Conservation (phyloP, 2,329 filamentous ascomycete species). For the Fusarium goolgardi region DNA sequence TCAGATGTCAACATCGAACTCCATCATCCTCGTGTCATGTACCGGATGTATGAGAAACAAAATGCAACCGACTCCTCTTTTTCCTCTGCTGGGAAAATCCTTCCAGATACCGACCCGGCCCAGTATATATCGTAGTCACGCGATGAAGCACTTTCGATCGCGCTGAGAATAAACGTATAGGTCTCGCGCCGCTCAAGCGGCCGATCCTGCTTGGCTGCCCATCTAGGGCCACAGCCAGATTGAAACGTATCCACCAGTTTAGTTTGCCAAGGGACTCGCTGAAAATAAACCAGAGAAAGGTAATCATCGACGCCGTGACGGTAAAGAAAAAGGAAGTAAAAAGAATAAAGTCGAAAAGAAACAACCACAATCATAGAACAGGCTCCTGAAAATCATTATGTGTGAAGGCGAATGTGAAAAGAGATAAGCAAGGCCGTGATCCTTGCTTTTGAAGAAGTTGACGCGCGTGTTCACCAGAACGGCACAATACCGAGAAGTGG, state of each 20-base stretch:
- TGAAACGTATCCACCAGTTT: conserved; percentile 43
- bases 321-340: conserved; percentile 35
- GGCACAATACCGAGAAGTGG: conserved; percentile 22
- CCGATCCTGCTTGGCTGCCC: conserved; percentile 33
- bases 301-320: conserved; percentile 38
- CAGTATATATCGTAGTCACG: conserved; percentile 43
- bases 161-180: conserved; percentile 47
- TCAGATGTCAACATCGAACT: conserved; percentile 17
- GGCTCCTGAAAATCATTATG: conserved; percentile 41
- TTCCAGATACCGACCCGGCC: conserved; percentile 34
- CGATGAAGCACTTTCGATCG: conserved; percentile 49
- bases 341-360: conserved; percentile 9
- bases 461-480: conserved; percentile 14
- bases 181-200: conserved; percentile 27
- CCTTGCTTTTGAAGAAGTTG: conserved; percentile 17
- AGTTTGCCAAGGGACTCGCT: conserved; percentile 40
- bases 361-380: conserved; percentile 36
- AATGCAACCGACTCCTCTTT: conserved; percentile 41
- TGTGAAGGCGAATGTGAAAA: conserved; percentile 33
- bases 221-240: conserved; percentile 31
- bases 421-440: conserved; percentile 9
- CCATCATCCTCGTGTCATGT: conserved; percentile 34
- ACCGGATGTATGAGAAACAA: conserved; percentile 23
- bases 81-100: conserved; percentile 36
- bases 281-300: conserved; percentile 36